Evolutionary conservation across 2,329 filamentous ascomycete genomes (phyloP).

Genomic region (Pseudopithomyces chartarum): DNA sequence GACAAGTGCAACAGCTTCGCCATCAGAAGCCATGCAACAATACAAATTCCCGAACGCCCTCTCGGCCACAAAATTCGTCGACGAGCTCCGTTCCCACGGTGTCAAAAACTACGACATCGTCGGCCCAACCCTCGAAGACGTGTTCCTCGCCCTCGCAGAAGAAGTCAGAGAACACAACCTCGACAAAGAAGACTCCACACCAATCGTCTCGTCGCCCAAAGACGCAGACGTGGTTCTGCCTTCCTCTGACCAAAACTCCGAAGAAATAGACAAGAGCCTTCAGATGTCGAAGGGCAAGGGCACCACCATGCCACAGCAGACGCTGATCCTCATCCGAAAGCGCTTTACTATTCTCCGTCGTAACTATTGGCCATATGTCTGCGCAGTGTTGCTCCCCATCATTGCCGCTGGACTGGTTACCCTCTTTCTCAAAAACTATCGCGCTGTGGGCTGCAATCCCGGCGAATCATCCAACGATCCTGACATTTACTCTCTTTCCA

Average conservation of each 20-base stretch:
- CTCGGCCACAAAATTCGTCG: constrained; percentile 73
- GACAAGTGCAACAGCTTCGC: constrained; percentile 15
- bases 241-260: constrained; percentile 35
- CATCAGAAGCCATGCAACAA: constrained; percentile 67
- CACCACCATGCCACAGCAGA: constrained; percentile 73
- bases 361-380: constrained; percentile 77
- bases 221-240: constrained; percentile 17
- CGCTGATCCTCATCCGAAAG: constrained; percentile 76
- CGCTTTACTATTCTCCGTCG: constrained; percentile 75
- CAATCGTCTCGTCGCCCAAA: constrained; percentile 24
- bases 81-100: constrained; percentile 67
- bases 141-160: constrained; percentile 84
- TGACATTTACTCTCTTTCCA: constrained; percentile 33
- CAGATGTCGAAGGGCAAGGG: constrained; percentile 69
- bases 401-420: constrained; percentile 79
- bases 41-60: constrained; percentile 74
- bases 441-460: constrained; percentile 54
- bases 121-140: constrained; percentile 89
- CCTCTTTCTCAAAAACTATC: constrained; percentile 69
- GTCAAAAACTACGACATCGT: constrained; percentile 82
- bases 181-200: constrained; percentile 25
- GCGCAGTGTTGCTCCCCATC: constrained; percentile 78
- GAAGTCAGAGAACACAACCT: constrained; percentile 67
- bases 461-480: constrained; percentile 41
- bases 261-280: constrained; percentile 32